Evolutionary conservation across 148 eudicot genomes (phyloP).

Genomic region (Rhododendron kiyosumense): DNA sequence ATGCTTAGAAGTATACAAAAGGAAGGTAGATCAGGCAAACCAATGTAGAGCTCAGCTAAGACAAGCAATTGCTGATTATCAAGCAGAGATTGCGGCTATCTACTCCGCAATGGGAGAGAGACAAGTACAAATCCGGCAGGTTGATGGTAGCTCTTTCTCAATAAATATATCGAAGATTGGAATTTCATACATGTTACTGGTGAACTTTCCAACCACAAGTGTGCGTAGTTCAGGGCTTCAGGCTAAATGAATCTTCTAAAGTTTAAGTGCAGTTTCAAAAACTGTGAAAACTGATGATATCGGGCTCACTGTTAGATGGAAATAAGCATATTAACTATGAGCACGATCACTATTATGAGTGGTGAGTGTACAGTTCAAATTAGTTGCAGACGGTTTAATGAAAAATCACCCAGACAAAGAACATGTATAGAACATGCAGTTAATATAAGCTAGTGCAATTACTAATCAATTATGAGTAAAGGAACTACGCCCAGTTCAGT

Average conservation of each 20-base stretch:
- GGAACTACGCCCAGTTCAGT: background rate
- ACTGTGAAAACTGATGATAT: background rate
- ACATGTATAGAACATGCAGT: background rate
- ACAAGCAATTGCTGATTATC: constrained; percentile 54
- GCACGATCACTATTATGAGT: background rate
- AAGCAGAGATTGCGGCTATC: constrained; percentile 55
- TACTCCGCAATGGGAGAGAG: constrained; percentile 50
- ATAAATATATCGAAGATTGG: background rate
- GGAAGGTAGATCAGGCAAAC: constrained; percentile 60
- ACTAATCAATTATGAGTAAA: background rate
- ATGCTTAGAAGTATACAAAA: constrained; percentile 50
- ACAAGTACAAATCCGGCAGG: constrained; percentile 46
- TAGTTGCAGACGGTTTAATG: background rate
- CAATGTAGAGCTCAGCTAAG: constrained; percentile 50
- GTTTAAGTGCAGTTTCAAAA: background rate
- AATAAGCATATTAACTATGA: background rate
- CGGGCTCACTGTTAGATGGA: background rate
- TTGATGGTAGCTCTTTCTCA: background rate
- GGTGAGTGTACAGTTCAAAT: background rate
- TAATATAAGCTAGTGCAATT: background rate
- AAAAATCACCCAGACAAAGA: background rate
- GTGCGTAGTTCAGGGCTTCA: background rate
- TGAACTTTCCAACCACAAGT: background rate
- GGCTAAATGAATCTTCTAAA: background rate
- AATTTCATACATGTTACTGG: background rate